Evolutionary conservation across 2,329 filamentous ascomycete genomes (phyloP), one percentile per base, ranked within the genome.

Genomic region (Diaporthe sp.): DNA sequence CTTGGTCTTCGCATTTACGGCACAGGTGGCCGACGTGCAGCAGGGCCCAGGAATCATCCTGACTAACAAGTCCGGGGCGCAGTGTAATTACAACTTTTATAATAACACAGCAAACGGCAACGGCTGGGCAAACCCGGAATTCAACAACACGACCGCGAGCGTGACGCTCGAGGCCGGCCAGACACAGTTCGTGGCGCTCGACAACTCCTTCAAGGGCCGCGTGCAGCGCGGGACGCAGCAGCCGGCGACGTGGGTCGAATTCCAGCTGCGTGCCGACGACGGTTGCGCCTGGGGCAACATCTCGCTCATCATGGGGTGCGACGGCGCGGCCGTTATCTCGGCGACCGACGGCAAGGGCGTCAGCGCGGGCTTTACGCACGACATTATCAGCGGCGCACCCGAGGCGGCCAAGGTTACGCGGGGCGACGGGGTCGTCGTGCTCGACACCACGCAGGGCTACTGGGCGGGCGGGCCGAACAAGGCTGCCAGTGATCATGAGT

Each of bases 231-330:
- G 83, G 8, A 81, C 78, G 51, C 76, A 79, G 39, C 78, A 80
- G n/a, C 83, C 83, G 1, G 79, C 80, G 27, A 85, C 83, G 1
- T 85, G 83, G 83, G 82, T 80, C 30, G 83, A 84, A 75, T 84
- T 85, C 76, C 83, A 85, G 73, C 77, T 84, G 71, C 78, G 80
- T 35, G 83, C 76, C 3, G 78, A 84, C 72, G 83, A 84, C 76
- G 77, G 80, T 22, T 75, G 76, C 8, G 82, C 82, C 1, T 83
- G 84, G 73, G 83, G 83, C 32, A 83, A 85, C 72, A 81, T 85
- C 69, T 79, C 77, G 12, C 72, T 84, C 0, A 76, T 84, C 76
- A 82, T 84, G 70, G 83, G 83, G 0, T 84, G 82, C 68, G 83
- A 85, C 73, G 82, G 83, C 15, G 81, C 83, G 1, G 83, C 82